A percentile compares a stretch with the other conserved stretches of the same genome.
Conservation (phyloP, 805 yeast species). For the Wickerhamomyces bisporus region DNA sequence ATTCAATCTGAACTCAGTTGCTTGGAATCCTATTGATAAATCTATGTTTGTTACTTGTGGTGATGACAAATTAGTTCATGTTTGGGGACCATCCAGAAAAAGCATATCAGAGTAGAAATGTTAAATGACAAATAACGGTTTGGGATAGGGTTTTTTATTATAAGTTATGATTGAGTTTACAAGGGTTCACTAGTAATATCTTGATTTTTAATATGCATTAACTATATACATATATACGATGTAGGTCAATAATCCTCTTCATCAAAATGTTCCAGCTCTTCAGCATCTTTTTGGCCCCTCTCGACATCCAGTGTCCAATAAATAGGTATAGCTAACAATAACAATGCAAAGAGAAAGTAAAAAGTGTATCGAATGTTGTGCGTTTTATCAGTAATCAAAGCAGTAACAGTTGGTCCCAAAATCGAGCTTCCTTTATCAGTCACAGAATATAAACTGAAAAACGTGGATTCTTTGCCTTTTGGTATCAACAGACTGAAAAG, state of each 20-base stretch:
- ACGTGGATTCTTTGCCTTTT: constrained; percentile 66
- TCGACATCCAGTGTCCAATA: constrained; percentile 49
- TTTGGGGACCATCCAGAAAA: constrained; percentile 46
- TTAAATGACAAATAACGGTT: no score
- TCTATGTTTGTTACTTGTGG: constrained; percentile 76
- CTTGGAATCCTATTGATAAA: constrained; percentile 54
- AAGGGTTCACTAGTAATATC: no score
- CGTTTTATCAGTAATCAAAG: constrained; percentile 63
- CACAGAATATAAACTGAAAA: constrained; percentile 69
- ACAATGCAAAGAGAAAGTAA: constrained; percentile 50
- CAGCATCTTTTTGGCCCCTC: constrained; percentile 56
- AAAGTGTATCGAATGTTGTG: constrained; percentile 73
- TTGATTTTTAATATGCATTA: no score
- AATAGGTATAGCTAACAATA: constrained; percentile 54
- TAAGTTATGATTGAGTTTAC: no score
- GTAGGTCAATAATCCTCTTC: constrained; percentile 10
- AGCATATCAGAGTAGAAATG: neutral
- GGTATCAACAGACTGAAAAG: constrained; percentile 67
- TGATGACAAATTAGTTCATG: constrained; percentile 67
- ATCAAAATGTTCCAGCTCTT: constrained; percentile 30
- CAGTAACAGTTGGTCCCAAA: constrained; percentile 70
- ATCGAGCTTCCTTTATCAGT: constrained; percentile 80
- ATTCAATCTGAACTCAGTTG: constrained; percentile 64
- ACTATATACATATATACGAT: no score
- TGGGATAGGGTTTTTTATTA: no score